Percentiles rank a stretch among this genome's conserved stretches.
Conservation (phyloP, 805 yeast species). For the Saccharomyces cerevisiae region DNA sequence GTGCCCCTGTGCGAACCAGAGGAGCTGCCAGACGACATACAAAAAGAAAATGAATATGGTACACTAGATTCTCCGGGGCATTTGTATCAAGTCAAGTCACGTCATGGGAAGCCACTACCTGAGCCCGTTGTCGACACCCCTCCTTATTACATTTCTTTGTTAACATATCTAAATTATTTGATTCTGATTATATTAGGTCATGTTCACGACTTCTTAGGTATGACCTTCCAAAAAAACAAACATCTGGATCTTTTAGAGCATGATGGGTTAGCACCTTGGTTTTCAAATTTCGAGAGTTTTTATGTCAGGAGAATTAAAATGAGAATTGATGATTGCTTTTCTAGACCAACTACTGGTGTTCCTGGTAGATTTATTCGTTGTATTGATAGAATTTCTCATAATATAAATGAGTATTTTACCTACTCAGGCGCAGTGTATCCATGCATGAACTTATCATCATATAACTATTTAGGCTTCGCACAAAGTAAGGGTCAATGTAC, state of each 20-base stretch:
- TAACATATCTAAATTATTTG: slow-evolving; percentile 80
- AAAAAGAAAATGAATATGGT: slow-evolving; percentile 65
- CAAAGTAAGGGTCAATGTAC: slow-evolving; percentile 91
- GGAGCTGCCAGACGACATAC: slow-evolving; percentile 31
- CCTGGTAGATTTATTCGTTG: slow-evolving; percentile 89
- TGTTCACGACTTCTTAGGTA: slow-evolving; percentile 79
- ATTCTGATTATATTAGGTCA: slow-evolving; percentile 85
- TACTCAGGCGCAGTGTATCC: slow-evolving; percentile 70
- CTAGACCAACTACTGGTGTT: slow-evolving; percentile 93
- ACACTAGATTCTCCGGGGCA: slow-evolving; percentile 54
- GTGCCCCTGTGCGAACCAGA: slow-evolving; percentile 33
- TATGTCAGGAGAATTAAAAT: slow-evolving; percentile 86
- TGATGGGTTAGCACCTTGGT: slow-evolving; percentile 94
- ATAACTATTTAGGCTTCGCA: slow-evolving; percentile 94
- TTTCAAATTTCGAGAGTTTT: slow-evolving; percentile 86
- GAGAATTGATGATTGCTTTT: slow-evolving; percentile 89
- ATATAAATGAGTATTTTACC: slow-evolving; percentile 54
- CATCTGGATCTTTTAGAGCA: slow-evolving; percentile 61
- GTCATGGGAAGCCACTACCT: slow-evolving; percentile 47
- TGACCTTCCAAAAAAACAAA: slow-evolving; percentile 56
- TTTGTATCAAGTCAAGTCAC: slow-evolving; percentile 52
- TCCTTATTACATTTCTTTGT: slow-evolving; percentile 65
- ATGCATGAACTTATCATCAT: slow-evolving; percentile 80
- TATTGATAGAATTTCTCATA: slow-evolving; percentile 65
- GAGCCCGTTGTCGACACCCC: slow-evolving; percentile 74